Evolutionary conservation across 345 rosid species (phyloP).

Genomic region (Gossypioides kirkii): DNA sequence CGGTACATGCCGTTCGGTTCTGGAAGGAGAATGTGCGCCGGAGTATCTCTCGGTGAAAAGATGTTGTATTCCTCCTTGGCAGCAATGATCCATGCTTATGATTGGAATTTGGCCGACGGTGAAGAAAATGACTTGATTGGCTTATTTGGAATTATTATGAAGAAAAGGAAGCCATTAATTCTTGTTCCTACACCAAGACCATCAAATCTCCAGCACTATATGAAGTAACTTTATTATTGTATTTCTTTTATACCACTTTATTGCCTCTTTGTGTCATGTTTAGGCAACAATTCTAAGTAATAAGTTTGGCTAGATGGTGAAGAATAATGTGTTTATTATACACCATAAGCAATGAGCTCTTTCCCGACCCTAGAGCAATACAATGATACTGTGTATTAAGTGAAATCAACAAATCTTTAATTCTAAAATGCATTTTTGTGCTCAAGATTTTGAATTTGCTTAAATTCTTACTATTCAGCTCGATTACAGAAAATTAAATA

Average conservation of each 20-base stretch:
- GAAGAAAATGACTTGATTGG: not conserved
- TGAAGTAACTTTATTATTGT: not conserved
- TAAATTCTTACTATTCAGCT: too few relatives aligned
- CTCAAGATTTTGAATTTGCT: too few relatives aligned
- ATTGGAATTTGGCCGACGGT: slow-evolving; percentile 1
- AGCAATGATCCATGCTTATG: not conserved
- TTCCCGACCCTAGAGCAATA: not conserved
- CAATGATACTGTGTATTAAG: too few relatives aligned
- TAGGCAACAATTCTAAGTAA: not conserved
- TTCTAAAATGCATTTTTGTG: too few relatives aligned
- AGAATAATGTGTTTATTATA: not conserved
- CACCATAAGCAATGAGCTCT: not conserved
- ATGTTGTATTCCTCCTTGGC: not conserved
- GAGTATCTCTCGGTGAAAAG: not conserved
- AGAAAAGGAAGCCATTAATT: slow-evolving; percentile 6
- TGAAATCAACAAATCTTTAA: too few relatives aligned
- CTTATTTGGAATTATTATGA: not conserved
- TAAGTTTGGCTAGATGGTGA: not conserved
- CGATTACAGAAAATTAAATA: too few relatives aligned
- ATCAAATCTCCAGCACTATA: not conserved
- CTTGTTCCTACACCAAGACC: not conserved
- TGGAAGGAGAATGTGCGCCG: not conserved
- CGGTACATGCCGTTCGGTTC: slow-evolving; percentile 9
- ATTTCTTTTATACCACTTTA: not conserved
- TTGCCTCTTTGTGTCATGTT: not conserved